phyloP scores from a whole-genome alignment of 768 basidiomycete genomes.

The Xanthoconium purpureum region DNA sequence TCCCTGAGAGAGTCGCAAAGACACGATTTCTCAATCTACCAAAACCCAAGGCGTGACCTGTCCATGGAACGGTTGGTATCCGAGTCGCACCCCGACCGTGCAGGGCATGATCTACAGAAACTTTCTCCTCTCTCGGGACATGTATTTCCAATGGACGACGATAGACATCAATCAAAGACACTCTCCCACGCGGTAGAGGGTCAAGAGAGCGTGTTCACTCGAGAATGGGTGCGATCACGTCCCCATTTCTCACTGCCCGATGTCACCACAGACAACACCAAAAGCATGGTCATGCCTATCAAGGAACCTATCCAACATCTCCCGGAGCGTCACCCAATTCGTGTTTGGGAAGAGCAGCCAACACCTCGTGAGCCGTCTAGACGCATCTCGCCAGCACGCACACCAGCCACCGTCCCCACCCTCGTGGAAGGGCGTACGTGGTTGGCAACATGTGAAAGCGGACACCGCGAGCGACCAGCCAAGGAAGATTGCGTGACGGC shows the following conservation, averaged over 20 bases:
- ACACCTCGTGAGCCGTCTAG: constrained; percentile 7
- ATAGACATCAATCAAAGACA: background rate
- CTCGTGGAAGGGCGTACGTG: background rate
- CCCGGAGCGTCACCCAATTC: constrained; percentile 22
- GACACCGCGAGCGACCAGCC: background rate
- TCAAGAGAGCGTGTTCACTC: constrained; percentile 3
- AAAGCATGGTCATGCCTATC: background rate
- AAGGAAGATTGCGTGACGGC: background rate
- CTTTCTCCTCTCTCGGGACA: constrained; percentile 9
- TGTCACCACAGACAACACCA: background rate
- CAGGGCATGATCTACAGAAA: constrained; percentile 8
- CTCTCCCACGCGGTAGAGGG: background rate
- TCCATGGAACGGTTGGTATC: constrained; percentile 13
- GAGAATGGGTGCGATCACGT: constrained; percentile 6
- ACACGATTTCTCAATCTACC: constrained; percentile 13
- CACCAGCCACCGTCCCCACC: background rate
- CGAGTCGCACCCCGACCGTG: constrained; percentile 9
- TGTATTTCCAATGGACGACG: constrained; percentile 5
- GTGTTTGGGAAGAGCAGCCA: constrained; percentile 27
- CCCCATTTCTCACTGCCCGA: constrained; percentile 1
- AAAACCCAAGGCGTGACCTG: constrained; percentile 11
- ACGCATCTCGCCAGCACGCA: constrained; percentile 12
- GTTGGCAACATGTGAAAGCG: background rate
- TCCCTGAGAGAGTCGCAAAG: constrained; percentile 7
- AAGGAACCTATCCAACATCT: background rate